Evolutionary conservation across 768 basidiomycete species (phyloP).

Genomic region (Lentinus tigrinus): DNA sequence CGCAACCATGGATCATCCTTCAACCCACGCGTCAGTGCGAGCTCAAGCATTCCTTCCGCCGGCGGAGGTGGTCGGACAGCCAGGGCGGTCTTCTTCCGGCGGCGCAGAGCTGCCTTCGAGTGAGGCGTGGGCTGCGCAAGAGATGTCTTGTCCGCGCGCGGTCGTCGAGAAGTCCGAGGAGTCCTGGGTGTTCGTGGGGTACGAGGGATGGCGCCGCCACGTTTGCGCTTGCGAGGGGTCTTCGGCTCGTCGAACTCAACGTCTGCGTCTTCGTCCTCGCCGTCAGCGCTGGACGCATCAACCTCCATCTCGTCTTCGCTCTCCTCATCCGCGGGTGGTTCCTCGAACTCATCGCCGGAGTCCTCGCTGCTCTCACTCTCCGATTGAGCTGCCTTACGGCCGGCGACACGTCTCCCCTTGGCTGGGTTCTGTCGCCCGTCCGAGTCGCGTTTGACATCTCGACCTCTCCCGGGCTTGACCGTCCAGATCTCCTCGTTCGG

Average conservation of each 20-base stretch:
- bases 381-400: neutral
- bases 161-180: conserved; percentile 17
- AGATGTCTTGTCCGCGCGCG: conserved; percentile 29
- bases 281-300: conserved; percentile 5
- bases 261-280: conserved; percentile 17
- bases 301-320: neutral
- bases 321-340: neutral
- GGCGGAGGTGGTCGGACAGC: conserved; percentile 36
- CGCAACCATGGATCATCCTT: conserved; percentile 72
- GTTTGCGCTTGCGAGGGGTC: conserved; percentile 60
- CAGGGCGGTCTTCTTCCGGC: conserved; percentile 40
- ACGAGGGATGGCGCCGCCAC: conserved; percentile 19
- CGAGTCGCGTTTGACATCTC: neutral
- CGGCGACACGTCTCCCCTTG: conserved; percentile 10
- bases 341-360: conserved; percentile 14
- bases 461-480: conserved; percentile 8
- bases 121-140: conserved; percentile 71
- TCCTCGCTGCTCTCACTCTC: conserved; percentile 9
- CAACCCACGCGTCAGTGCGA: conserved; percentile 24
- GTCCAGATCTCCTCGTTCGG: conserved; percentile 17
- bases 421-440: conserved; percentile 4
- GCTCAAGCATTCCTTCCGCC: conserved; percentile 33
- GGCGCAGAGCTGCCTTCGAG: conserved; percentile 64
- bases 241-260: conserved; percentile 30
- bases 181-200: conserved; percentile 16